Evolutionary conservation across 257 asterid species (phyloP).

Genomic region (Capsicum chinense): DNA sequence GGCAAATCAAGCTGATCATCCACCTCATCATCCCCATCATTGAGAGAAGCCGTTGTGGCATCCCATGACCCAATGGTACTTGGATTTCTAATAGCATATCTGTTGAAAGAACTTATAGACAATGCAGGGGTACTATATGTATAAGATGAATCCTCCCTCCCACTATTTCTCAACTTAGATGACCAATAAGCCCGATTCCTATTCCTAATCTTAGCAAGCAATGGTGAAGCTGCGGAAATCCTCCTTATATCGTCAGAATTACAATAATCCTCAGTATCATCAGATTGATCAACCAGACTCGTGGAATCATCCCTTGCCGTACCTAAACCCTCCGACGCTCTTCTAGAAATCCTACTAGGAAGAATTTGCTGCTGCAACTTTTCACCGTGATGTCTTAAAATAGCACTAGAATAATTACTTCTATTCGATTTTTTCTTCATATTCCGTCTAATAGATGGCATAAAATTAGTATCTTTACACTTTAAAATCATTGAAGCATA

Average conservation of each 20-base stretch:
- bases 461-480: conserved; percentile 62
- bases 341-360: conserved; percentile 48
- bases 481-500: conserved; percentile 58
- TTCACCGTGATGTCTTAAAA: conserved; percentile 52
- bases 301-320: conserved; percentile 60
- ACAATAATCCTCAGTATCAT: conserved; percentile 72
- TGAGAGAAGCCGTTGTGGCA: conserved; percentile 71
- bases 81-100: conserved; percentile 60
- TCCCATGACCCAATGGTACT: conserved; percentile 92
- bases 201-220: conserved; percentile 68
- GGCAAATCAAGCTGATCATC: conserved; percentile 82
- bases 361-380: conserved; percentile 56
- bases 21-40: conserved; percentile 84
- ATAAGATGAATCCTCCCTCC: conserved; percentile 77
- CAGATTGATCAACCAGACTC: conserved; percentile 76
- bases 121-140: conserved; percentile 77
- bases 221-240: conserved; percentile 67
- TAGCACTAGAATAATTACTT: conserved; percentile 42
- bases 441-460: conserved; percentile 63
- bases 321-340: conserved; percentile 47
- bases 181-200: conserved; percentile 65
- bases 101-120: conserved; percentile 75
- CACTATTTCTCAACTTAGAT: conserved; percentile 51
- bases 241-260: conserved; percentile 74
- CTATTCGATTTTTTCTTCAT: conserved; percentile 64